phyloP scores from a whole-genome alignment of 2,329 filamentous ascomycete species.

The Chrysoporthe puriensis region DNA sequence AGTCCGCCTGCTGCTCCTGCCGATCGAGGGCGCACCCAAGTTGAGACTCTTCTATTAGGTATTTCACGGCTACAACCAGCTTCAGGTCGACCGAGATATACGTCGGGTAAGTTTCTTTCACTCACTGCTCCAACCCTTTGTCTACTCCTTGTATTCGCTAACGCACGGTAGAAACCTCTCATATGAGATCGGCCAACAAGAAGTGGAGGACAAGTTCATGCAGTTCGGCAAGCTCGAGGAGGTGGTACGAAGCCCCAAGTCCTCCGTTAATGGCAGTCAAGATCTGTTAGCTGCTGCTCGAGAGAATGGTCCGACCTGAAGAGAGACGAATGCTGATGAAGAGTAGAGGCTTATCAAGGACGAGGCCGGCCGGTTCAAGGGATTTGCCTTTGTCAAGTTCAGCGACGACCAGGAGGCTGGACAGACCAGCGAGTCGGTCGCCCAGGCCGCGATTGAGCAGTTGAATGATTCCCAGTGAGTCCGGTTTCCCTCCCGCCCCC shows the following conservation, averaged over 20 bases:
- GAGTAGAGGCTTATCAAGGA: not conserved
- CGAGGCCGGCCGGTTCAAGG: not conserved
- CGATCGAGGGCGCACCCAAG: not conserved
- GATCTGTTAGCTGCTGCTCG: not conserved
- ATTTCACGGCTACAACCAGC: conserved; percentile 16
- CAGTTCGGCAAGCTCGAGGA: not conserved
- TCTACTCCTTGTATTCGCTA: not conserved
- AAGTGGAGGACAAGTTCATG: conserved; percentile 4
- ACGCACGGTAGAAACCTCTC: not conserved
- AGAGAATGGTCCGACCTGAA: not conserved
- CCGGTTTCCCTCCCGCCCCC: not conserved
- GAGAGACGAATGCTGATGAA: not conserved
- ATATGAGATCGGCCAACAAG: not conserved
- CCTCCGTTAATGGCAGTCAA: not conserved
- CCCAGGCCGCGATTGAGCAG: conserved; percentile 5
- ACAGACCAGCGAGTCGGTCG: conserved; percentile 9
- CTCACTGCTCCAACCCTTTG: not conserved
- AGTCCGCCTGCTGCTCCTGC: not conserved
- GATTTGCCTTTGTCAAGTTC: conserved; percentile 18
- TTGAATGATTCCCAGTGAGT: conserved; percentile 9
- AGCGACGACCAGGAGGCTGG: conserved; percentile 1
- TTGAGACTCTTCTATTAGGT: conserved; percentile 12
- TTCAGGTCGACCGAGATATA: conserved; percentile 2
- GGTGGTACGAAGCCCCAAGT: not conserved
- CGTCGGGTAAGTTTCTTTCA: conserved; percentile 12